phyloP scores from a whole-genome alignment of 805 yeast species.

The Millerozyma acaciae region DNA sequence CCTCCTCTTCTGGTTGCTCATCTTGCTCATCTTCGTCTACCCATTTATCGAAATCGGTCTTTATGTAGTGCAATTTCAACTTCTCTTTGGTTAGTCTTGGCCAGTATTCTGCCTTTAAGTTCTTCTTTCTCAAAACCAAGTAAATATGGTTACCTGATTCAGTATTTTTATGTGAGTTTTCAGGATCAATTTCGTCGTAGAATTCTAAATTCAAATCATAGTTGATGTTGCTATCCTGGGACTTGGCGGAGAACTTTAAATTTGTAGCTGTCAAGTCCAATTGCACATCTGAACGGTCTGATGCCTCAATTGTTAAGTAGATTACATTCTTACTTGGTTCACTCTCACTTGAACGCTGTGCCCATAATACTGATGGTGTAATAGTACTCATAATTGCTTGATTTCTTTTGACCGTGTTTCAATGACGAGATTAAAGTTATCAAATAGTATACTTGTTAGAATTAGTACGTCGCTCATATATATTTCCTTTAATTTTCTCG shows the following conservation, averaged over 20 bases:
- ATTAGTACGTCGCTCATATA: too few species aligned
- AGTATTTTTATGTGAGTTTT: conserved; percentile 55
- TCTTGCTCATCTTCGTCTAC: conserved; percentile 98
- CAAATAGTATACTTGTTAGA: too few species aligned
- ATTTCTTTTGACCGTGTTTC: background rate
- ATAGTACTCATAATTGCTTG: conserved; percentile 14
- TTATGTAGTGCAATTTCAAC: conserved; percentile 70
- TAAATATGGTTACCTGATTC: conserved; percentile 55
- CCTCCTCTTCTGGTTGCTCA: conserved; percentile 49
- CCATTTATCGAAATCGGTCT: conserved; percentile 97
- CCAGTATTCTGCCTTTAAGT: conserved; percentile 77
- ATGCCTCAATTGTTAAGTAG: conserved; percentile 67
- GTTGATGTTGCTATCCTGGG: conserved; percentile 43
- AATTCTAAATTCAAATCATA: conserved; percentile 73
- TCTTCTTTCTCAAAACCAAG: conserved; percentile 68
- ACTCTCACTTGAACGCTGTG: conserved; percentile 84
- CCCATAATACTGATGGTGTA: conserved; percentile 76
- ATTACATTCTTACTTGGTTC: conserved; percentile 72
- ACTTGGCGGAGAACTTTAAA: conserved; percentile 49
- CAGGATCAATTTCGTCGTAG: conserved; percentile 68
- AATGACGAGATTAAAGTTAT: too few species aligned
- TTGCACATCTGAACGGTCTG: conserved; percentile 62
- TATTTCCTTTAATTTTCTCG: too few species aligned
- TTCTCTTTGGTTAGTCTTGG: conserved; percentile 91
- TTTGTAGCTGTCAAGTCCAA: conserved; percentile 55